A percentile compares a stretch with the other conserved stretches of the same genome.
Conservation (phyloP, 495 filamentous ascomycete species). For the Chlorociboria aeruginascens region DNA sequence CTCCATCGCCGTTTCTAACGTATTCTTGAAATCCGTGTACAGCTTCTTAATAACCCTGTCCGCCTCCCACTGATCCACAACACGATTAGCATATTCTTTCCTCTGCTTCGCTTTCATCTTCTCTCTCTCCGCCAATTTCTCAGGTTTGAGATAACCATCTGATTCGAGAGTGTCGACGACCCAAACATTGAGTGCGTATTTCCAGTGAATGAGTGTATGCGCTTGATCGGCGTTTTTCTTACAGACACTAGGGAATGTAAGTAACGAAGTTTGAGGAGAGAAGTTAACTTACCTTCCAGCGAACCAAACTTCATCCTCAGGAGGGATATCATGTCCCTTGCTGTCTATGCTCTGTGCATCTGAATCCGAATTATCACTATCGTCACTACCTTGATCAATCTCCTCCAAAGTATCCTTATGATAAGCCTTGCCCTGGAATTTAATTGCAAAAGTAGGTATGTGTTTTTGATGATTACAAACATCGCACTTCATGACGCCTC, state of each 20-base stretch:
- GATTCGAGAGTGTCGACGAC: slow-evolving; percentile 41
- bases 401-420: slow-evolving; percentile 55
- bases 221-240: slow-evolving; percentile 46
- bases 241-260: slow-evolving; percentile 26
- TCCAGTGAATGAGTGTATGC: slow-evolving; percentile 57
- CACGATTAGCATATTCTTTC: slow-evolving; percentile 39
- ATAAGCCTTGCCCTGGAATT: slow-evolving; percentile 59
- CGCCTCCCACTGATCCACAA: slow-evolving; percentile 45
- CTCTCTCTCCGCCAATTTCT: slow-evolving; percentile 43
- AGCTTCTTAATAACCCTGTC: slow-evolving; percentile 42
- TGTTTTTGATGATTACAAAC: slow-evolving; percentile 66
- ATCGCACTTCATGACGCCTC: slow-evolving; percentile 45
- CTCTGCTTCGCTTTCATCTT: slow-evolving; percentile 38
- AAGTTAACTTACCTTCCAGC: slow-evolving; percentile 6
- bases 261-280: background rate
- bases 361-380: slow-evolving; percentile 6
- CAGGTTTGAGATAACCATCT: slow-evolving; percentile 36
- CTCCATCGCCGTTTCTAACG: slow-evolving; percentile 38
- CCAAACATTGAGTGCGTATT: slow-evolving; percentile 51
- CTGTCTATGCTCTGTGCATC: slow-evolving; percentile 2
- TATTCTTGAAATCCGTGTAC: slow-evolving; percentile 46
- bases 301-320: slow-evolving; percentile 11
- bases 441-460: slow-evolving; percentile 48
- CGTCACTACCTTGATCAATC: slow-evolving; percentile 35
- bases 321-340: slow-evolving; percentile 3